Percentiles rank a stretch among this genome's conserved stretches.
Conservation (phyloP, 805 yeast genomes). For the Teunomyces tritomae region DNA sequence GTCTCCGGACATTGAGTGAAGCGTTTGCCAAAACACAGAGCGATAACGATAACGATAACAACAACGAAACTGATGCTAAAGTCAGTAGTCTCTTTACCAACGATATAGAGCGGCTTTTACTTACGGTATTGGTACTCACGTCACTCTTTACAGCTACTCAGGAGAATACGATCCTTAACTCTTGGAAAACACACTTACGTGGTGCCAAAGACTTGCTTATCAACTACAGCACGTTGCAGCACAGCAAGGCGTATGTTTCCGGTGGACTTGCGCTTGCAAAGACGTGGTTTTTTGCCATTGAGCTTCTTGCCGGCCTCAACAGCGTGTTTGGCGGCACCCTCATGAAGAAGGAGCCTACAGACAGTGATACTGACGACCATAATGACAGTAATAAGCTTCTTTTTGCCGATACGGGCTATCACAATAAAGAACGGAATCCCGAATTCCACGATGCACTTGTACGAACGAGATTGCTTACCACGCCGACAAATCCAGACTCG, state of each 20-base stretch:
- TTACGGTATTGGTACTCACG: constrained; percentile 24
- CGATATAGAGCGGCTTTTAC: constrained; percentile 22
- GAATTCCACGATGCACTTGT: constrained; percentile 32
- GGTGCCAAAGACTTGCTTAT: constrained; percentile 26
- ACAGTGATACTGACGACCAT: neutral
- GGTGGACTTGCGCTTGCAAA: constrained; percentile 25
- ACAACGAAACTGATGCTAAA: neutral
- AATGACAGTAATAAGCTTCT: constrained; percentile 8
- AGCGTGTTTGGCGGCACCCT: constrained; percentile 15
- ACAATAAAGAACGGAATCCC: constrained; percentile 20
- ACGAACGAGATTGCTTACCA: constrained; percentile 23
- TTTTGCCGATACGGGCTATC: constrained; percentile 33
- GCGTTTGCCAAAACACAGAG: constrained; percentile 17
- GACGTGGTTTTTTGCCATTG: constrained; percentile 28
- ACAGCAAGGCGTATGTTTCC: constrained; percentile 9
- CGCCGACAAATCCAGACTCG: constrained; percentile 7
- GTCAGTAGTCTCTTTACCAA: constrained; percentile 4
- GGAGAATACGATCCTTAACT: constrained; percentile 9
- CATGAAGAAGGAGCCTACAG: constrained; percentile 1
- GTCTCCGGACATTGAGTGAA: constrained; percentile 18
- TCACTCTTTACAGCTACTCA: constrained; percentile 21
- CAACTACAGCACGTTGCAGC: constrained; percentile 15
- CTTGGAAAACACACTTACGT: constrained; percentile 24
- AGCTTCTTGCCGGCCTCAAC: constrained; percentile 19
- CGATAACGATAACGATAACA: neutral